A percentile compares a stretch with the other conserved stretches of the same genome.
Evolutionary conservation across 202 grass and related monocot species (phyloP).

Genomic region (Elaeis oleifera): DNA sequence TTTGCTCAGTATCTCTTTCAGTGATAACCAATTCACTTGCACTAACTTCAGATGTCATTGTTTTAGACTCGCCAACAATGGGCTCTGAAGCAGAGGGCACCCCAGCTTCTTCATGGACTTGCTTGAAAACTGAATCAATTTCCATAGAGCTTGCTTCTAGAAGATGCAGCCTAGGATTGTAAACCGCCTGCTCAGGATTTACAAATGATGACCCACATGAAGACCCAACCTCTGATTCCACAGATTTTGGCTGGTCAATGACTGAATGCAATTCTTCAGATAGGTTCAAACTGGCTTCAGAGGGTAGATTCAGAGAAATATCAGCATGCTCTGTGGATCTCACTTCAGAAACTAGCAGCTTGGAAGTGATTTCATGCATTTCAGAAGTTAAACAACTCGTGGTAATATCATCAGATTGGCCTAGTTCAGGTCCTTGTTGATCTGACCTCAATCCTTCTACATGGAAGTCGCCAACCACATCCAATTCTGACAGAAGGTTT

Average conservation of each 20-base stretch:
- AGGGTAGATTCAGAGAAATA: conserved; percentile 17
- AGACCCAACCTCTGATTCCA: conserved; percentile 31
- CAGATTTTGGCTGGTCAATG: conserved; percentile 16
- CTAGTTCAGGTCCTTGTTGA: conserved; percentile 23
- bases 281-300: conserved; percentile 12
- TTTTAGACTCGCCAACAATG: conserved; percentile 18
- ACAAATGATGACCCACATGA: conserved; percentile 29
- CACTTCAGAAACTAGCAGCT: conserved; percentile 8
- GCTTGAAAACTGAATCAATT: conserved; percentile 32
- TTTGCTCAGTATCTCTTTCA: neutral
- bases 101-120: conserved; percentile 35
- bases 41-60: conserved; percentile 14
- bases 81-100: conserved; percentile 33
- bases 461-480: conserved; percentile 58
- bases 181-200: conserved; percentile 67
- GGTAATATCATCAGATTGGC: conserved; percentile 22
- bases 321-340: conserved; percentile 9
- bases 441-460: conserved; percentile 35
- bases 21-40: conserved; percentile 1
- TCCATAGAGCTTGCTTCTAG: conserved; percentile 23
- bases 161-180: conserved; percentile 36
- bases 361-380: neutral
- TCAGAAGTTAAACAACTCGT: conserved; percentile 19
- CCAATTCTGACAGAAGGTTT: conserved; percentile 61
- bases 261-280: conserved; percentile 23